Base-by-base conservation (phyloP, 805 yeast genomes). In the Ogataea allantospora region DNA sequence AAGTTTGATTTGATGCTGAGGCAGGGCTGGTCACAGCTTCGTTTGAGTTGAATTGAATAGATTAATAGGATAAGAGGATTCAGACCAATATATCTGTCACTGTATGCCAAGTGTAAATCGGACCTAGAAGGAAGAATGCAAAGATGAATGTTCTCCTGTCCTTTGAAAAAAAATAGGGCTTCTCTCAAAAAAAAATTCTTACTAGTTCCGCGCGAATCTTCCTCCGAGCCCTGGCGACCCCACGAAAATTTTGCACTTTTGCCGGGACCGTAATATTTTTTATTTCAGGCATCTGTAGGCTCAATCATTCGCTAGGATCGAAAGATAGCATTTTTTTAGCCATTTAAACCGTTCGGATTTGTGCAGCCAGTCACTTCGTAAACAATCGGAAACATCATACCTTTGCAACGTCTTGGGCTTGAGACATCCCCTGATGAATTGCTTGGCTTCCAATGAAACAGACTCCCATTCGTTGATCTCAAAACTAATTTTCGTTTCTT, bases 361-460 rank as follows among this genome's bases (percentile, higher is more conserved):
- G 23, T 53, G 47, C 11, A 79, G 63, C 86, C 85, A 79, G 0
- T 48, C 45, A 44, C 47, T 42, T 3, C 68, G 74, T n/a, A 73
- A 59, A 33, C 78, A 68, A 6, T 62, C 65, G 1, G 47, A 41
- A 19, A 69, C 63, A 32, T 59, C 59, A 30, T 59, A 52, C 23
- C 84, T 53, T 21, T 60, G 46, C 0, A 30, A 40, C 1, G 67
- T 65, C 42, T 73, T 60, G 3, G 67, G 66, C 23, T 56, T 43
- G 4, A 77, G 48, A 11, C 78, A 56, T 1, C 51, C 48, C 16
- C 53, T 48, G 2, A 78, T 72, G 48, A 77, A 73, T 22, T 60
- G 57, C 46, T 72, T 75, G 0, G 79, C 81, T 21, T 53, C 48
- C 2, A 30, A 19, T 1, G 71, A 66, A 3, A 75, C 62, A 0